These are phyloP conservation scores for Prunus padus DNA, from an alignment of 306 rosid genomes.

Conservation along the genomic window DNA sequence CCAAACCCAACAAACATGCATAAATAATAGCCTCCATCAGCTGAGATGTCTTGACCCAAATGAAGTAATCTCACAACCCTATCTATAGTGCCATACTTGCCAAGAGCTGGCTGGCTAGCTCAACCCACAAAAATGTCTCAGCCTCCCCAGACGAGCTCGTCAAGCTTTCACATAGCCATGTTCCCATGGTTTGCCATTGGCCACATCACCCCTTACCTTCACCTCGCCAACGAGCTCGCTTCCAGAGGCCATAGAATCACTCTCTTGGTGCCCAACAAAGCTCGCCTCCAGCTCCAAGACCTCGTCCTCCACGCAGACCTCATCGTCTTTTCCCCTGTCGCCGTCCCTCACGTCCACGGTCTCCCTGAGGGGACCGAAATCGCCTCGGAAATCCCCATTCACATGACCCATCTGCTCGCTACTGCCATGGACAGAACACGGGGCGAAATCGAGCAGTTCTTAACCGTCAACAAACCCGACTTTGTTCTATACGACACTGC, in stretches of 20 bases:
- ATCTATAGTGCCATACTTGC: not conserved
- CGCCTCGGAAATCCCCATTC: constrained; percentile 39
- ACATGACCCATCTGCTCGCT: constrained; percentile 13
- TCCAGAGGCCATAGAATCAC: constrained; percentile 39
- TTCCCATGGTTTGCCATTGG: constrained; percentile 60
- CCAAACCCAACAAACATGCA: too few relatives aligned
- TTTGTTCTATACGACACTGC: constrained; percentile 42
- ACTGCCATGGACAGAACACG: constrained; percentile 39
- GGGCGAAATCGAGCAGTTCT: constrained; percentile 15
- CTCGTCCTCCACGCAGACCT: constrained; percentile 36
- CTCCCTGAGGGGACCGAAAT: constrained; percentile 45
- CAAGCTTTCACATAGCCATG: constrained; percentile 37
- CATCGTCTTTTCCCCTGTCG: constrained; percentile 30
- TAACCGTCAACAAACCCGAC: constrained; percentile 28
- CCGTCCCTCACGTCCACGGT: constrained; percentile 38
- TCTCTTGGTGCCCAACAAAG: constrained; percentile 39
- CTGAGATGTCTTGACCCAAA: too few relatives aligned
- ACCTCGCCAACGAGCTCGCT: constrained; percentile 54
- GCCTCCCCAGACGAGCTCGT: not conserved
- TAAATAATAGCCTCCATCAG: too few relatives aligned
- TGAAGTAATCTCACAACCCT: not conserved
- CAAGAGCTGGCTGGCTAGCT: not conserved
- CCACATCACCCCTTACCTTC: constrained; percentile 53
- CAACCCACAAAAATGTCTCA: not conserved
- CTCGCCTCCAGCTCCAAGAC: constrained; percentile 21